A percentile compares a stretch with the other conserved stretches of the same genome.
Evolutionary conservation across 2,329 filamentous ascomycete genomes (phyloP).

Genomic region (Curvularia lunata): DNA sequence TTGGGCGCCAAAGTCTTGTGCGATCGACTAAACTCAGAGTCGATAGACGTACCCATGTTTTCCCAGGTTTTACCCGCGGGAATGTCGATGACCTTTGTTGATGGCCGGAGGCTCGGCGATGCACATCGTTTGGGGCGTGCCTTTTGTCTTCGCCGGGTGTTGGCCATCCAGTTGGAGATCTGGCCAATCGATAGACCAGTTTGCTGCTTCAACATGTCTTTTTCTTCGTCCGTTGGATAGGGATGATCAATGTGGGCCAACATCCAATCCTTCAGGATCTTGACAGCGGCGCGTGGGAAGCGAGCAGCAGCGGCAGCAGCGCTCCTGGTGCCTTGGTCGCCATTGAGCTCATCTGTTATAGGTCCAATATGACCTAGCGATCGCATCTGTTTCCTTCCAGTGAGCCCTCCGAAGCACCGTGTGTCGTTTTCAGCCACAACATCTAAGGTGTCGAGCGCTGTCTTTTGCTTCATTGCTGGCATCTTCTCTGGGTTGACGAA

Average conservation of each 20-base stretch:
- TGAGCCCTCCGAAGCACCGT: constrained; percentile 43
- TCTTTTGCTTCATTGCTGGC: constrained; percentile 39
- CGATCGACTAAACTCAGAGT: constrained; percentile 19
- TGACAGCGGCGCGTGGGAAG: constrained; percentile 81
- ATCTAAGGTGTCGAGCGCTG: constrained; percentile 56
- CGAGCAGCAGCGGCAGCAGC: constrained; percentile 50
- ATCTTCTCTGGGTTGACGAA: constrained; percentile 49
- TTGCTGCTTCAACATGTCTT: constrained; percentile 75
- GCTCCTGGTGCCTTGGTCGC: constrained; percentile 39
- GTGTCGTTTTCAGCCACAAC: constrained; percentile 53
- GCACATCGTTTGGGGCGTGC: constrained; percentile 70
- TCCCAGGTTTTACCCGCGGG: constrained; percentile 66
- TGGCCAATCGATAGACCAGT: constrained; percentile 84
- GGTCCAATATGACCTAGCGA: constrained; percentile 45
- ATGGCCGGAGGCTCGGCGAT: constrained; percentile 71
- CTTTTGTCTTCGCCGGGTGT: constrained; percentile 83
- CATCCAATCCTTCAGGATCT: constrained; percentile 84
- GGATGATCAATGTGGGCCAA: constrained; percentile 79
- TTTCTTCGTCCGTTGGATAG: constrained; percentile 87
- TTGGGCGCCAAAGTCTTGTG: constrained; percentile 27
- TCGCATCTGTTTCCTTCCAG: constrained; percentile 48
- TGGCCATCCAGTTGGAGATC: constrained; percentile 91
- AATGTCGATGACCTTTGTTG: constrained; percentile 73
- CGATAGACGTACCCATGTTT: constrained; percentile 43
- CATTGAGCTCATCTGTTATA: constrained; percentile 41